Conservation (phyloP, 73 alveolate genomes). For the Paramecium pentaurelia region DNA sequence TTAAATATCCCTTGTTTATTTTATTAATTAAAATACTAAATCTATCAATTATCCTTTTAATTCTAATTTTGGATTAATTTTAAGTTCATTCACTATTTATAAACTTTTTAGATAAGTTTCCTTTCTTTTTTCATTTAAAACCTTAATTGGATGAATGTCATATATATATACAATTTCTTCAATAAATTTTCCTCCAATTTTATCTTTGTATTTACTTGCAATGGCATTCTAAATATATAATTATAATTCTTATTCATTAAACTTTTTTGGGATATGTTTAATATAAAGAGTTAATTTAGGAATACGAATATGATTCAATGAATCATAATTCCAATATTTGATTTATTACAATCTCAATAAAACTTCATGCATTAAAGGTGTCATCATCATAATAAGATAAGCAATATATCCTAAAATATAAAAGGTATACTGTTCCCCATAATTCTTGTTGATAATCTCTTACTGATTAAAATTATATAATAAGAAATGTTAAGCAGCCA, state of each 20-base stretch:
- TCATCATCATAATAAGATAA: background rate
- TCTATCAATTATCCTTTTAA: constrained; percentile 27
- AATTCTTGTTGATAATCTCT: background rate
- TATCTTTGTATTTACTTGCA: background rate
- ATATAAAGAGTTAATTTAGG: constrained; percentile 11
- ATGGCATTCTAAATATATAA: background rate
- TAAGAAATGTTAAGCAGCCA: background rate
- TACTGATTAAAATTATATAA: background rate
- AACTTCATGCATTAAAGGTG: constrained; percentile 44
- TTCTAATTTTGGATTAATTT: background rate
- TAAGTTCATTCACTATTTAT: background rate
- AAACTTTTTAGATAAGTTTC: background rate
- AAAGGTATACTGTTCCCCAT: background rate
- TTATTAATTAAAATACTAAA: background rate
- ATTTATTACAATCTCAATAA: background rate
- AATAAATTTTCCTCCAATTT: background rate
- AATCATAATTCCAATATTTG: constrained; percentile 35
- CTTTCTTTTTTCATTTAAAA: background rate
- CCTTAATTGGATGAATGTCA: constrained; percentile 28
- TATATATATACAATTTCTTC: constrained; percentile 35
- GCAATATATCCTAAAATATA: background rate
- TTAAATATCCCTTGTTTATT: background rate
- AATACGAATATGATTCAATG: background rate
- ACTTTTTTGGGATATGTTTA: constrained; percentile 30
- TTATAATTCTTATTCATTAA: background rate